A percentile compares a stretch with the other conserved stretches of the same genome.
phyloP scores from a whole-genome alignment of 1,284 basidiomycete genomes.

The Athelia psychrophila region DNA sequence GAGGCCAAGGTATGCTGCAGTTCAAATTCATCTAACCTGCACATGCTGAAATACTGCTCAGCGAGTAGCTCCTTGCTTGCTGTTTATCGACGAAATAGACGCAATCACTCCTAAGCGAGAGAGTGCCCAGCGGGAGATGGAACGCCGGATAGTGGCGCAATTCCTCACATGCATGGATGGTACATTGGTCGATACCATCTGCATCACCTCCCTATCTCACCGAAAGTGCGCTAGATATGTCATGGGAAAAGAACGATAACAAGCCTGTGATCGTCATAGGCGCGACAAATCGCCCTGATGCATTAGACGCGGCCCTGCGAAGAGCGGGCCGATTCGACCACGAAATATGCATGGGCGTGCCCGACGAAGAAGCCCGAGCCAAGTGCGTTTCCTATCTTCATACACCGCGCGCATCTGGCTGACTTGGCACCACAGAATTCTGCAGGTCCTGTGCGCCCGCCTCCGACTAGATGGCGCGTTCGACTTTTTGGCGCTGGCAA shows the following conservation, averaged over 20 bases:
- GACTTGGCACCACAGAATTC: constrained; percentile 55
- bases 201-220: constrained; percentile 1
- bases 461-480: constrained; percentile 81
- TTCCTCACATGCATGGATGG: constrained; percentile 98
- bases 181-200: constrained; percentile 30
- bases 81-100: constrained; percentile 98
- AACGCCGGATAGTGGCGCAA: constrained; percentile 94
- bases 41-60: constrained; percentile 25
- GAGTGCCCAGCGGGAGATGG: constrained; percentile 98
- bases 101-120: constrained; percentile 97
- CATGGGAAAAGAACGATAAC: constrained; percentile 89
- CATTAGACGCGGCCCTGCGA: constrained; percentile 89
- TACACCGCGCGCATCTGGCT: not conserved
- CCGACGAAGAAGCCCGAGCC: constrained; percentile 86
- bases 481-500: constrained; percentile 80
- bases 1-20: constrained; percentile 74
- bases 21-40: not conserved
- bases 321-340: constrained; percentile 96
- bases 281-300: constrained; percentile 94
- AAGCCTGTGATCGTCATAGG: constrained; percentile 94
- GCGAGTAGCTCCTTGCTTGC: constrained; percentile 85
- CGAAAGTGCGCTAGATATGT: constrained; percentile 55
- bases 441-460: constrained; percentile 76
- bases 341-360: constrained; percentile 97
- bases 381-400: constrained; percentile 55